Base-by-base conservation (phyloP, 371 early-diverging fungal genomes). In the Mycotypha africana region DNA sequence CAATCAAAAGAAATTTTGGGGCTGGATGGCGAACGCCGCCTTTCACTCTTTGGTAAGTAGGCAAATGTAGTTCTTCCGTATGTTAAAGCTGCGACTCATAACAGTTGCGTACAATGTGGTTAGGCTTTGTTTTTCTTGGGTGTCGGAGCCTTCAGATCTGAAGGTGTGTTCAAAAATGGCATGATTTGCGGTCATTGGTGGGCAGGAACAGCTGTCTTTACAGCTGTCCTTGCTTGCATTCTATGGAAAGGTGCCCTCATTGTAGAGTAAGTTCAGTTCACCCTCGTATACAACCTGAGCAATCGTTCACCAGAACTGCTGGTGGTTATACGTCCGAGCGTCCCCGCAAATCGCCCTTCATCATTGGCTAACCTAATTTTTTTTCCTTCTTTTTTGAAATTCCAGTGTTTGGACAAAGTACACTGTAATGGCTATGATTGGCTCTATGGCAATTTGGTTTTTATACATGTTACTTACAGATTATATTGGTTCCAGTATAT, bases 1-100 rank as follows among this genome's bases (percentile, higher is more conserved):
- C 75, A 94, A 93, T 64, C 84, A 84, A 56, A 64, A 70, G 30
- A 75, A 81, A 19, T 95, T 95, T 67, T 95, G 94, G 93, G 82
- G 84, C 12, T 93, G 90, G 85, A 86, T 91, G 22, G 43, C 73
- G 49, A 95, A 94, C 62, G 93, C 92, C 9, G 85, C 92, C 49
- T 84, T 73, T 66, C 95, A 95, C 62, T 92, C 93, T 11, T 50
- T 88, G 21, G 61, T 69, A 54, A 45, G 35, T 48, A n/a, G 35
- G 15, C 30, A n/a, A n/a, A n/a, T n/a, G n/a, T n/a, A n/a, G n/a
- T n/a, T n/a, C n/a, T n/a, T n/a, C n/a, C n/a, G n/a, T n/a, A n/a
- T n/a, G n/a, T n/a, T n/a, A n/a, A n/a, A n/a, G n/a, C n/a, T n/a
- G n/a, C n/a, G n/a, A n/a, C n/a, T n/a, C n/a, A n/a, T n/a, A n/a